These are phyloP conservation scores for Plenodomus lindquistii DNA, from an alignment of 2,329 filamentous ascomycete species.

Conservation along the genomic window DNA sequence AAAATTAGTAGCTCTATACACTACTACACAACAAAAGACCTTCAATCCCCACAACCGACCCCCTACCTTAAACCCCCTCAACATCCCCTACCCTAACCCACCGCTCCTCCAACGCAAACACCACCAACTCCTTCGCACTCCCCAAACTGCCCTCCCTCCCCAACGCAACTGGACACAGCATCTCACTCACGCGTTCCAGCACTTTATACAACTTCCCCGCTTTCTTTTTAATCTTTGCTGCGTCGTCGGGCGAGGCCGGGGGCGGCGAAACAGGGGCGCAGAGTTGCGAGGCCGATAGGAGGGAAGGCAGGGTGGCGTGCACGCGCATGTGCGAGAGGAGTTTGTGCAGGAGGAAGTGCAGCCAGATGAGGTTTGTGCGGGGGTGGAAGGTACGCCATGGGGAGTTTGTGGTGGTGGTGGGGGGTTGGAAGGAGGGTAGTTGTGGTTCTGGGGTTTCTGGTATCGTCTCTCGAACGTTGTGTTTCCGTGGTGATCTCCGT, in stretches of 20 bases:
- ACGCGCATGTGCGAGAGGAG: conserved; percentile 50
- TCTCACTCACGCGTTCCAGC: conserved; percentile 40
- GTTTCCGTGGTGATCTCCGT: conserved; percentile 8
- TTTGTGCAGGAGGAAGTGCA: conserved; percentile 63
- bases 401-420: conserved; percentile 3
- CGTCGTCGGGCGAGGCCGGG: conserved; percentile 9
- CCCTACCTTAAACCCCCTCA: conserved; percentile 17
- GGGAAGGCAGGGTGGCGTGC: conserved; percentile 22
- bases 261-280: neutral
- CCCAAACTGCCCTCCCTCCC: conserved; percentile 23
- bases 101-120: conserved; percentile 36
- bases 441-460: neutral
- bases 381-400: conserved; percentile 61
- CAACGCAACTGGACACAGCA: conserved; percentile 46
- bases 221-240: conserved; percentile 37
- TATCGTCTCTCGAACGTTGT: neutral
- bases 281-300: conserved; percentile 11
- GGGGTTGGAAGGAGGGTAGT: neutral
- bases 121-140: conserved; percentile 41
- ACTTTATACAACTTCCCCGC: conserved; percentile 44
- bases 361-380: conserved; percentile 66
- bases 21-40: too few species aligned
- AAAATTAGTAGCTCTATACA: too few species aligned
- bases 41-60: too few species aligned
- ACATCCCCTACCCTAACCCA: conserved; percentile 44